These are phyloP conservation scores for Eimeria maxima DNA, from an alignment of 169 alveolate genomes.

Conservation along the genomic window DNA sequence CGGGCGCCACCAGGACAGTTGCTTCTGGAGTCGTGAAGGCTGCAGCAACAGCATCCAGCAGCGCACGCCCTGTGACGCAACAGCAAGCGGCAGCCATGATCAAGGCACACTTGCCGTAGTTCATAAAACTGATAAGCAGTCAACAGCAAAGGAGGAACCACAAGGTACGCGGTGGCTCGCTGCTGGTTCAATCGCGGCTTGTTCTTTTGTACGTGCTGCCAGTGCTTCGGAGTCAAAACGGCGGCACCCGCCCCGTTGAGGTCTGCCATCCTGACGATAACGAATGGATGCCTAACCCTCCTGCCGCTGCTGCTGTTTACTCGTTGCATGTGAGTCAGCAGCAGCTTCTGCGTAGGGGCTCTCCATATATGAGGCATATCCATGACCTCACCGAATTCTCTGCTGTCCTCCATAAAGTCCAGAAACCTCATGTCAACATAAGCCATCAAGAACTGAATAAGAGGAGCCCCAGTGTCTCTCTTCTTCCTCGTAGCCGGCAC, in stretches of 20 bases:
- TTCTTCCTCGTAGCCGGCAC: background rate
- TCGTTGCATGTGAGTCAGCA: background rate
- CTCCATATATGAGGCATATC: constrained; percentile 12
- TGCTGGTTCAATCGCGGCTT: background rate
- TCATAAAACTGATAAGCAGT: background rate
- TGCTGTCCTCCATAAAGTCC: constrained; percentile 26
- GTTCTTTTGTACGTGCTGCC: background rate
- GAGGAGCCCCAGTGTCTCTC: background rate
- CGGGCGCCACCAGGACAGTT: background rate
- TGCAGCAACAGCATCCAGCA: constrained; percentile 26
- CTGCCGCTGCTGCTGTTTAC: background rate
- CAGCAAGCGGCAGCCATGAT: constrained; percentile 43
- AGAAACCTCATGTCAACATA: constrained; percentile 5
- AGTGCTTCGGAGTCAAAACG: background rate
- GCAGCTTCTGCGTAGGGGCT: background rate
- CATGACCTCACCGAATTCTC: background rate
- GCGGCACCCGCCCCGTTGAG: background rate
- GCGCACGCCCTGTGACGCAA: constrained; percentile 55
- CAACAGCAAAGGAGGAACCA: constrained; percentile 50
- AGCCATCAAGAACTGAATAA: background rate
- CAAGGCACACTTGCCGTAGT: background rate
- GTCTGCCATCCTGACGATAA: constrained; percentile 56
- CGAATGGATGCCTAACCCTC: background rate
- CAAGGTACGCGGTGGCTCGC: background rate
- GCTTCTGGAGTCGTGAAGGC: background rate